A percentile compares a stretch with the other conserved stretches of the same genome.
phyloP scores from a whole-genome alignment of 2,329 filamentous ascomycete genomes.

The Diaporthe sp. region DNA sequence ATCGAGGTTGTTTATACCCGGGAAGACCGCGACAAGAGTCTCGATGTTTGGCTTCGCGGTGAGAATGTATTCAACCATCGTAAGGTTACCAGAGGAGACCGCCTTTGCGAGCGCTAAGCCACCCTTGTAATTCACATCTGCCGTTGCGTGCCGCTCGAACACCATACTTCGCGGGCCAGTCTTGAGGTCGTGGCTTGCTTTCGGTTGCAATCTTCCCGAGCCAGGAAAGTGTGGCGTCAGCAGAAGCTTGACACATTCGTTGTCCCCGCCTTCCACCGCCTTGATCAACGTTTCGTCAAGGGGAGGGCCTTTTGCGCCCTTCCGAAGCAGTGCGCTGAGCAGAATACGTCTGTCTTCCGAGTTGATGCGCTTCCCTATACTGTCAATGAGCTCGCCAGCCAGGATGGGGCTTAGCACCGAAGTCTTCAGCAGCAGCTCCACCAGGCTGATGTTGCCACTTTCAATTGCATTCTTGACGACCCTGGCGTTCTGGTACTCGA shows the following conservation, averaged over 20 bases:
- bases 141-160: constrained; percentile 57
- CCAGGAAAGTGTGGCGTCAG: constrained; percentile 59
- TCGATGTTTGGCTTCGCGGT: constrained; percentile 56
- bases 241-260: constrained; percentile 58
- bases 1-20: constrained; percentile 55
- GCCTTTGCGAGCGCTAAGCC: constrained; percentile 63
- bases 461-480: constrained; percentile 61
- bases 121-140: constrained; percentile 63
- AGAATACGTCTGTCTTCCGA: constrained; percentile 57
- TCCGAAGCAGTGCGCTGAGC: constrained; percentile 57
- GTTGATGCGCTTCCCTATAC: constrained; percentile 58
- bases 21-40: constrained; percentile 61
- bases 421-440: constrained; percentile 58
- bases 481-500: constrained; percentile 63
- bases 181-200: constrained; percentile 41
- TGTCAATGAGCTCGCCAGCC: constrained; percentile 61
- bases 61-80: constrained; percentile 59
- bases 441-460: constrained; percentile 57
- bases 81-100: constrained; percentile 55
- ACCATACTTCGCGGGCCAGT: constrained; percentile 45
- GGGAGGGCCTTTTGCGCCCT: constrained; percentile 59
- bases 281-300: constrained; percentile 63
- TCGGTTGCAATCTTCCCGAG: constrained; percentile 38
- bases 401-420: constrained; percentile 54
- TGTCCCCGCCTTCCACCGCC: constrained; percentile 59